A percentile compares a stretch with the other conserved stretches of the same genome.
Evolutionary conservation across 2,329 filamentous ascomycete species (phyloP).

Genomic region (Sordariomycetes sp.): DNA sequence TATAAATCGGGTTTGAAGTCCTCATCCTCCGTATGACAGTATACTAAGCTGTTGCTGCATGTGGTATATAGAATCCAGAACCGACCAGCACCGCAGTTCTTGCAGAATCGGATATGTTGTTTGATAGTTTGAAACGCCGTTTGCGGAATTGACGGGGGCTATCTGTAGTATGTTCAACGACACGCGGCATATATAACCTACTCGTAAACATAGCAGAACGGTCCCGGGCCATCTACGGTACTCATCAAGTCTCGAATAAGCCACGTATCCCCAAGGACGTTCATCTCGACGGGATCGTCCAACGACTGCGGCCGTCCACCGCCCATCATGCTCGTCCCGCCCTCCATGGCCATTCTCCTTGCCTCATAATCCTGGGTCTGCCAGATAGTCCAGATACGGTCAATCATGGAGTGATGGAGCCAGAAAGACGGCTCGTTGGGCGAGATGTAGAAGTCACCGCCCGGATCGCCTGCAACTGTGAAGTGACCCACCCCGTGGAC

Average conservation of each 20-base stretch:
- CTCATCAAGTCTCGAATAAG: conserved; percentile 19
- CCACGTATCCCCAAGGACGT: conserved; percentile 10
- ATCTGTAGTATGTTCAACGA: no score
- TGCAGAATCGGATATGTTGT: no score
- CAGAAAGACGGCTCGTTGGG: conserved; percentile 15
- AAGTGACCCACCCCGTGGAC: conserved; percentile 25
- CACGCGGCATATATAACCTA: neutral
- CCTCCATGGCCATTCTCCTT: conserved; percentile 5
- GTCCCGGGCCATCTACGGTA: conserved; percentile 14
- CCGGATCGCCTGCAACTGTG: conserved; percentile 21
- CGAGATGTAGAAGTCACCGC: conserved; percentile 16
- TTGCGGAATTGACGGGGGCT: no score
- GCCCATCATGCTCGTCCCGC: conserved; percentile 7
- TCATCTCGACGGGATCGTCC: conserved; percentile 14
- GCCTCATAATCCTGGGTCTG: conserved; percentile 10
- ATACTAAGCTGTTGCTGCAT: no score
- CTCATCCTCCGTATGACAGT: no score
- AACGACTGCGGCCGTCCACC: conserved; percentile 9
- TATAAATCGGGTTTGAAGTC: no score
- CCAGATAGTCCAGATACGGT: conserved; percentile 16
- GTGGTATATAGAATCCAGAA: no score
- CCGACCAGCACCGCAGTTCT: no score
- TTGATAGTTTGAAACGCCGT: no score
- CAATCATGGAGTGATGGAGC: conserved; percentile 14
- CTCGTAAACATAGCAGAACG: conserved; percentile 19